Conservation (phyloP, 164 flowering plant genomes). For the Chloranthus sessilifolius region DNA sequence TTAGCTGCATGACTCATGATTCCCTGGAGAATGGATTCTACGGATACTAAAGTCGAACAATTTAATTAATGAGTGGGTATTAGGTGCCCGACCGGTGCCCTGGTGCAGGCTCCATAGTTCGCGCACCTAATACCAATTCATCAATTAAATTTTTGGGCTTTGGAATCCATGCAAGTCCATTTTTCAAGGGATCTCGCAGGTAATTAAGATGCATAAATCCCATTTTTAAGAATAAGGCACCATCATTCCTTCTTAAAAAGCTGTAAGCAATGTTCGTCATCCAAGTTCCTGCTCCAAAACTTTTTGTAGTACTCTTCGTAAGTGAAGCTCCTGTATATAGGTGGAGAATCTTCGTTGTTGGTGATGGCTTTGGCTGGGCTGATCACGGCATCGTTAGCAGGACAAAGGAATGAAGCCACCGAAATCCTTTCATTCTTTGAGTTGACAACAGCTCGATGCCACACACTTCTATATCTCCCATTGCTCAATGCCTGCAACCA, state of each 20-base stretch:
- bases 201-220: no score
- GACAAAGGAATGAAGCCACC: constrained; percentile 71
- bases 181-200: no score
- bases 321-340: constrained; percentile 51
- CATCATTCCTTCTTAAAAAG: constrained; percentile 70
- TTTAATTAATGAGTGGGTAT: no score
- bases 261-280: constrained; percentile 65
- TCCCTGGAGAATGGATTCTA: no score
- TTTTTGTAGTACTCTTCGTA: constrained; percentile 67
- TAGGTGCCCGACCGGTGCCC: no score
- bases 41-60: no score
- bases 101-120: no score
- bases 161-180: no score
- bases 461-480: constrained; percentile 65
- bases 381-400: constrained; percentile 44
- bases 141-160: no score
- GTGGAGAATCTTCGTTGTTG: constrained; percentile 21
- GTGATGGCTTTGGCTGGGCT: constrained; percentile 35
- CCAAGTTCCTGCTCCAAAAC: constrained; percentile 76
- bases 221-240: no score
- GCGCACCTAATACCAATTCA: no score
- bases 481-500: constrained; percentile 74
- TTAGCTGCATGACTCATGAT: no score
- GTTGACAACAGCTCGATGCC: constrained; percentile 76
- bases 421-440: constrained; percentile 52